Conservation (phyloP, 2,329 filamentous ascomycete species). For the Claviceps africana region DNA sequence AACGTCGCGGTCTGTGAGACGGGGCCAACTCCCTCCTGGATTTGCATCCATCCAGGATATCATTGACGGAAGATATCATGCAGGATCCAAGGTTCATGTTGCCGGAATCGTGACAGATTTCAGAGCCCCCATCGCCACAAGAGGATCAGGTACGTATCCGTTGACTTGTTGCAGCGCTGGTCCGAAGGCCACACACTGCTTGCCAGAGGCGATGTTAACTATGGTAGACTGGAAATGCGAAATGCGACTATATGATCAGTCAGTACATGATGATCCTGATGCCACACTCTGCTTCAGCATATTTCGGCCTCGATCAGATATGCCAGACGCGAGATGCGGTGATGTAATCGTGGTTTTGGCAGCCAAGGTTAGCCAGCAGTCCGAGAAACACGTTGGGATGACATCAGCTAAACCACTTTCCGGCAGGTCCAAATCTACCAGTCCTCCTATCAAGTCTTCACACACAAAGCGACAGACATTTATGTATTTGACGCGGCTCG, state of each 20-base stretch:
- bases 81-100: slow-evolving; percentile 35
- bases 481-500: slow-evolving; percentile 25
- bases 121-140: slow-evolving; percentile 36
- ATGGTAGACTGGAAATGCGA: slow-evolving; percentile 44
- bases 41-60: slow-evolving; percentile 25
- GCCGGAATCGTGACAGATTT: slow-evolving; percentile 60
- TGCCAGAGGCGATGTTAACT: background rate
- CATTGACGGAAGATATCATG: slow-evolving; percentile 23
- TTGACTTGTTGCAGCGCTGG: background rate
- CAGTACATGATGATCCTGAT: slow-evolving; percentile 28
- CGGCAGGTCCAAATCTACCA: slow-evolving; percentile 27
- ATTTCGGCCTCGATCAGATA: slow-evolving; percentile 39
- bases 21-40: slow-evolving; percentile 10
- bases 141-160: slow-evolving; percentile 32
- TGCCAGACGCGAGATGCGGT: slow-evolving; percentile 31
- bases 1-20: slow-evolving; percentile 2
- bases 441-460: slow-evolving; percentile 27
- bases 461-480: slow-evolving; percentile 27
- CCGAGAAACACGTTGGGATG: background rate
- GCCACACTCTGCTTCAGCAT: slow-evolving; percentile 37
- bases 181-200: background rate
- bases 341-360: slow-evolving; percentile 31
- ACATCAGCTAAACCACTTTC: background rate
- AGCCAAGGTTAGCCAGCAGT: slow-evolving; percentile 32
- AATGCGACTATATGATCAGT: slow-evolving; percentile 46